Evolutionary conservation across 1,284 basidiomycete genomes (phyloP).

Genomic region (Naganishia sp.): DNA sequence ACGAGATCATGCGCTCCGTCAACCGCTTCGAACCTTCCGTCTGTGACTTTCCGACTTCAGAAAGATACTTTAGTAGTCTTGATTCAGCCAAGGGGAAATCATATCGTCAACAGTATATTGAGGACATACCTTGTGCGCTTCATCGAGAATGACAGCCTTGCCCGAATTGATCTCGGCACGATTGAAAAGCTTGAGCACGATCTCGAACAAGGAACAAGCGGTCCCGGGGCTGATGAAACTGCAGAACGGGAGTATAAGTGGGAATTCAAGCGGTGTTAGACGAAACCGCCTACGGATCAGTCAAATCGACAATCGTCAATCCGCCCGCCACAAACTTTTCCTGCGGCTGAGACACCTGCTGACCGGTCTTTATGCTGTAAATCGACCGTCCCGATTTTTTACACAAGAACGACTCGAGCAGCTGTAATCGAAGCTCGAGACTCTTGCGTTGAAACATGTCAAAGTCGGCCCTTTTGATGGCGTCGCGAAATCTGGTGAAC

Average conservation of each 20-base stretch:
- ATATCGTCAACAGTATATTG: neutral
- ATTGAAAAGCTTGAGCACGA: conserved; percentile 66
- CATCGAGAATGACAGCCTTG: conserved; percentile 70
- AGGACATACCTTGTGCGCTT: conserved; percentile 66
- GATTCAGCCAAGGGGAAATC: neutral
- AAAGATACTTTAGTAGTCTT: conserved; percentile 61
- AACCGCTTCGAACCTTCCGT: conserved; percentile 58
- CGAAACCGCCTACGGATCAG: conserved; percentile 57
- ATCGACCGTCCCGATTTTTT: conserved; percentile 6
- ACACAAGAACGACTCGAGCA: conserved; percentile 37
- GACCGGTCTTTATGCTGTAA: conserved; percentile 29
- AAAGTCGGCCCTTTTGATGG: conserved; percentile 57
- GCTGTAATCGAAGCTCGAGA: conserved; percentile 37
- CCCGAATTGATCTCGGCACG: conserved; percentile 64
- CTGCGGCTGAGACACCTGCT: conserved; percentile 24
- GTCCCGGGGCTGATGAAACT: conserved; percentile 64
- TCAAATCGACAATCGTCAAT: conserved; percentile 54
- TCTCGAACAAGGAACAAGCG: conserved; percentile 70
- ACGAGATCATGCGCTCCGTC: conserved; percentile 61
- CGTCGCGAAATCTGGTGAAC: conserved; percentile 58
- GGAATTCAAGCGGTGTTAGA: neutral
- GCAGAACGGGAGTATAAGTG: neutral
- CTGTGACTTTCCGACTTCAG: conserved; percentile 44
- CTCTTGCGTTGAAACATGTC: conserved; percentile 37
- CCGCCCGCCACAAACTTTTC: conserved; percentile 36